These are phyloP conservation scores for Pilatotrama ljubarskyi DNA, from an alignment of 768 basidiomycete species.

Conservation along the genomic window DNA sequence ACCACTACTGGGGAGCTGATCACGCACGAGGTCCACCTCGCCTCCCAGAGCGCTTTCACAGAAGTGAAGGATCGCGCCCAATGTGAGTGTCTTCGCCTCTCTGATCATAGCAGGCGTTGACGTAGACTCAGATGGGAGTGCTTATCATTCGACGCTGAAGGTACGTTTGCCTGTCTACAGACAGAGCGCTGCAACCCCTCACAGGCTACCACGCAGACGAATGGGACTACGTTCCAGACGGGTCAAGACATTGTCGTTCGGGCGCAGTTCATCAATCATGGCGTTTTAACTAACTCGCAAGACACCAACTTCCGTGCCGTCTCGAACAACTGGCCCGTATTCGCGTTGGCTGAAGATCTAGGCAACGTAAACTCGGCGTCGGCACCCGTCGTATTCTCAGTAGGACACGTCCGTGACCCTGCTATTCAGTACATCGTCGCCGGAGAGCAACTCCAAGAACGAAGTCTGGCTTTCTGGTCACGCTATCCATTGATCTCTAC, in stretches of 20 bases:
- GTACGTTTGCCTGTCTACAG: conserved; percentile 13
- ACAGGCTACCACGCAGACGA: conserved; percentile 36
- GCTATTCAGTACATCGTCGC: conserved; percentile 38
- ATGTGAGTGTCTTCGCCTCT: conserved; percentile 41
- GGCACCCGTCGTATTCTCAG: conserved; percentile 31
- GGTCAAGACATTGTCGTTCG: conserved; percentile 57
- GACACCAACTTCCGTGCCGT: conserved; percentile 61
- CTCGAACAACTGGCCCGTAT: conserved; percentile 59
- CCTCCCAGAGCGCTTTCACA: conserved; percentile 42
- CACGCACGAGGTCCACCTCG: conserved; percentile 59
- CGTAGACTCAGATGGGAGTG: conserved; percentile 53
- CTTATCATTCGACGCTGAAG: conserved; percentile 53
- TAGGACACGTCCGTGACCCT: conserved; percentile 42
- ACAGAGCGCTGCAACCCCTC: background rate
- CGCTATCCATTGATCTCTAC: conserved; percentile 25
- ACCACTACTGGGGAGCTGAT: conserved; percentile 47
- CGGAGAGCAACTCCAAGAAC: conserved; percentile 30
- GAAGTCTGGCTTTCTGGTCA: conserved; percentile 35
- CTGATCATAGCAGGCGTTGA: background rate
- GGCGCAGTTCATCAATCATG: conserved; percentile 60
- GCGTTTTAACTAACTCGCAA: conserved; percentile 49
- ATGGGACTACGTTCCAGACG: conserved; percentile 54
- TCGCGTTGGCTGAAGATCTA: conserved; percentile 59
- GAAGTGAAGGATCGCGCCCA: conserved; percentile 62
- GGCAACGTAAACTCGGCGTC: conserved; percentile 40